Percentiles rank a stretch among this genome's conserved stretches.
Conservation (phyloP, 495 filamentous ascomycete genomes). For the Pseudevernia furfuracea region DNA sequence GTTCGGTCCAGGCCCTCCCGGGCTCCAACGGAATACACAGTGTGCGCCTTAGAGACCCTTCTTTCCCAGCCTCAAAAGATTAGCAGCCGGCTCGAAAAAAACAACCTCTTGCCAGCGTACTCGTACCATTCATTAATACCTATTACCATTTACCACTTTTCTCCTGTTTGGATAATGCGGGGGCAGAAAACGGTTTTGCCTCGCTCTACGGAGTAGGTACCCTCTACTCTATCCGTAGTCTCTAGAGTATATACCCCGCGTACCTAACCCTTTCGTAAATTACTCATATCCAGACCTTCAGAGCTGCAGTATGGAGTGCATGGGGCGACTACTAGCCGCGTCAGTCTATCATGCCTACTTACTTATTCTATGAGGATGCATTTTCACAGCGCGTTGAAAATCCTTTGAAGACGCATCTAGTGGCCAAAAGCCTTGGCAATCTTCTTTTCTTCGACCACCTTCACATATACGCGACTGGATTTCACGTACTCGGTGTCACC, state of each 20-base stretch:
- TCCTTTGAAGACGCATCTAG: not conserved
- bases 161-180: not conserved
- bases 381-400: not conserved
- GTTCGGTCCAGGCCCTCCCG: not conserved
- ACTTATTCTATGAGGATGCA: not conserved
- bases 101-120: not conserved
- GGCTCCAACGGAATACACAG: not conserved
- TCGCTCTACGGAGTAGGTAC: not conserved
- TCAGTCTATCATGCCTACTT: slow-evolving; percentile 1
- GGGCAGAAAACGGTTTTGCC: not conserved
- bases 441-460: not conserved
- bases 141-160: not conserved
- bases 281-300: not conserved
- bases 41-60: not conserved
- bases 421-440: not conserved
- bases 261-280: not conserved
- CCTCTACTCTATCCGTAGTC: no score
- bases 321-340: not conserved
- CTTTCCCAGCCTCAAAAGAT: not conserved
- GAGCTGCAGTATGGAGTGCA: slow-evolving; percentile 1
- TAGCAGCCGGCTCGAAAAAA: not conserved
- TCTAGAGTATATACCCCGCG: no score
- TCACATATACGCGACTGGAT: not conserved
- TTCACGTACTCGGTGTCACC: not conserved
- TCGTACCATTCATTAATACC: no score